A percentile compares a stretch with the other conserved stretches of the same genome.
Evolutionary conservation across 108 stramenopile genomes (phyloP).

Genomic region (Asterionellopsis glacialis): DNA sequence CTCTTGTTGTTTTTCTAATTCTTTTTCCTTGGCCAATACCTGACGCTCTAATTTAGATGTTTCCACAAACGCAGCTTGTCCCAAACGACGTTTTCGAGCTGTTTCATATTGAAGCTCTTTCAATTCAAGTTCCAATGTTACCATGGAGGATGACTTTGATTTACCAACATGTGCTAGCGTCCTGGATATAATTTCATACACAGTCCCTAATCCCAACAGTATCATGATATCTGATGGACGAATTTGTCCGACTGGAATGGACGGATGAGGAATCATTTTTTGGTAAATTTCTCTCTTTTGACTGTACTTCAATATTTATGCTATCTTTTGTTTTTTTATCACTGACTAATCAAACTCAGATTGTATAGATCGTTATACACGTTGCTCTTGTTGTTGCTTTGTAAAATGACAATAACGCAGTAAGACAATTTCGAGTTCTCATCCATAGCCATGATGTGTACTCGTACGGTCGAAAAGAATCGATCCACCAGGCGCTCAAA

Average conservation of each 20-base stretch:
- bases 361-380: too few species aligned
- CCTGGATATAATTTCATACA: slow-evolving; percentile 44
- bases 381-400: too few species aligned
- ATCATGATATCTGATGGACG: slow-evolving; percentile 52
- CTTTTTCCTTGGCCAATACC: slow-evolving; percentile 60
- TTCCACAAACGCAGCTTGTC: slow-evolving; percentile 79
- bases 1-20: slow-evolving; percentile 27
- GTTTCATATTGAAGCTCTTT: slow-evolving; percentile 44
- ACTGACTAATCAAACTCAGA: too few species aligned
- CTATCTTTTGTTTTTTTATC: too few species aligned
- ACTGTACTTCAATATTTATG: too few species aligned
- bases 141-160: slow-evolving; percentile 34
- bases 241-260: slow-evolving; percentile 29
- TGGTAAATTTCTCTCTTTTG: neutral
- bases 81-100: slow-evolving; percentile 47
- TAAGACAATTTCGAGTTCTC: too few species aligned
- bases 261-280: slow-evolving; percentile 40
- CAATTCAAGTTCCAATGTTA: slow-evolving; percentile 37
- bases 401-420: too few species aligned
- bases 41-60: slow-evolving; percentile 76
- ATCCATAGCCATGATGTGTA: too few species aligned
- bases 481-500: too few species aligned
- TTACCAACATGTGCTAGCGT: slow-evolving; percentile 29
- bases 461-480: too few species aligned
- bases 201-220: slow-evolving; percentile 50